These are phyloP conservation scores for Cnidoscolus chayamansa DNA, from an alignment of 441 rosid genomes.

Conservation along the genomic window DNA sequence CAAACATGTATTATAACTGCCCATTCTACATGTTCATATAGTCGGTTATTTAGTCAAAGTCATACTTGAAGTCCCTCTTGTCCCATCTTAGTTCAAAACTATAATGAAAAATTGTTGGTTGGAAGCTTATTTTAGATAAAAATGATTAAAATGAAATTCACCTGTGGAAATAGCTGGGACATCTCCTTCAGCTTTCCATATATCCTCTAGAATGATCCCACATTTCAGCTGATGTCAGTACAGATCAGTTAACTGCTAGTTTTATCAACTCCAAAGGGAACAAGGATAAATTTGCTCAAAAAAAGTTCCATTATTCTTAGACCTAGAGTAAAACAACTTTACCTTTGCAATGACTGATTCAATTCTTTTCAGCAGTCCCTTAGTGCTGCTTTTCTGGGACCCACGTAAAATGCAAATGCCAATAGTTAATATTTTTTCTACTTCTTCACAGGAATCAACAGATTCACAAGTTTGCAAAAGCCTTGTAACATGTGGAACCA, in stretches of 20 bases:
- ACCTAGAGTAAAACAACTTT: slow-evolving; percentile 21
- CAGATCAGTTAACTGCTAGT: slow-evolving; percentile 29
- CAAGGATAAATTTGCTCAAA: slow-evolving; percentile 8
- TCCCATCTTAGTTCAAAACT: not conserved
- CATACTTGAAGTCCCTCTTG: not conserved
- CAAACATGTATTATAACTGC: not conserved
- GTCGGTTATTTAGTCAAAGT: not conserved
- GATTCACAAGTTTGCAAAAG: slow-evolving; percentile 54
- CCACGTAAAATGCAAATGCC: slow-evolving; percentile 60
- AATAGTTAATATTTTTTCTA: slow-evolving; percentile 56
- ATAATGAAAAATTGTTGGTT: not conserved
- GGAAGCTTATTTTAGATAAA: not conserved
- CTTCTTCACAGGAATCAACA: slow-evolving; percentile 46
- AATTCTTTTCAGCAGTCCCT: slow-evolving; percentile 44
- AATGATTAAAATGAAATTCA: slow-evolving; percentile 24
- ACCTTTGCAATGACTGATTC: slow-evolving; percentile 60
- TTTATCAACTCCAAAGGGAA: slow-evolving; percentile 23
- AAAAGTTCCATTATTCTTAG: not conserved
- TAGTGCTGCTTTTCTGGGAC: slow-evolving; percentile 48
- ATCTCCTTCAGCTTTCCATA: slow-evolving; percentile 50
- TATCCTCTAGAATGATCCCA: slow-evolving; percentile 48
- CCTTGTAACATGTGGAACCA: slow-evolving; percentile 59
- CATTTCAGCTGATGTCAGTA: slow-evolving; percentile 56
- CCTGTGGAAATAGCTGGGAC: slow-evolving; percentile 43
- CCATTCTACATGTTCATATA: not conserved